Evolutionary conservation across 176 grass and related monocot genomes (phyloP).

Genomic region (Dendrocalamus sinicus): DNA sequence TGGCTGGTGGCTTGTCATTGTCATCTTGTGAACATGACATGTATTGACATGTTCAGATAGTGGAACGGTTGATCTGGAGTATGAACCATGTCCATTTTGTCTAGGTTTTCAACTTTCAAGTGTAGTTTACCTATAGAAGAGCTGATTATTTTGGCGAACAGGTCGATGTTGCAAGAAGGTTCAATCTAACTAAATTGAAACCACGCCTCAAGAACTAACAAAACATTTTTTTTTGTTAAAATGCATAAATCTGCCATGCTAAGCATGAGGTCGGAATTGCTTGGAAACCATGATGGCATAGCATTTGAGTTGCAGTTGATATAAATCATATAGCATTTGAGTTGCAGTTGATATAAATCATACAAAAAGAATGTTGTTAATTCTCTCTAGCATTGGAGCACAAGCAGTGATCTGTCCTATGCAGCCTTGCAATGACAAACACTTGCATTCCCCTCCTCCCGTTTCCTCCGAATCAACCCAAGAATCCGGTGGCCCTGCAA

Average conservation of each 20-base stretch:
- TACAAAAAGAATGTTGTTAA: not conserved
- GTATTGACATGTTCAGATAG: no score
- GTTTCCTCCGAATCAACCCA: not conserved
- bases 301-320: not conserved
- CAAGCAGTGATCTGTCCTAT: conserved; percentile 50
- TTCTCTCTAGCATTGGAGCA: conserved; percentile 39
- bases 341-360: no score
- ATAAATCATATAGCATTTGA: not conserved
- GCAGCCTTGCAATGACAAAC: conserved; percentile 12
- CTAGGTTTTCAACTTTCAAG: not conserved
- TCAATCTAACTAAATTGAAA: not conserved
- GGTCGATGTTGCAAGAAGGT: not conserved
- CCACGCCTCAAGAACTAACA: not conserved
- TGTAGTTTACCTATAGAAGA: not conserved
- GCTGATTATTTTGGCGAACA: not conserved
- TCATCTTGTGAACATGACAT: no score
- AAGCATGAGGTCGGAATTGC: not conserved
- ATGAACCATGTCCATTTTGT: not conserved
- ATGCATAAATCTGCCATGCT: not conserved
- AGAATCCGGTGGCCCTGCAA: conserved; percentile 3
- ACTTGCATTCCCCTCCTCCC: not conserved
- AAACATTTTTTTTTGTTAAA: not conserved
- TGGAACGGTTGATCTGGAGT: not conserved
- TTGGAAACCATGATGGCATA: not conserved
- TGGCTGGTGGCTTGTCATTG: no score